phyloP scores from a whole-genome alignment of 345 rosid species.

The Eucalyptus polybractea region DNA sequence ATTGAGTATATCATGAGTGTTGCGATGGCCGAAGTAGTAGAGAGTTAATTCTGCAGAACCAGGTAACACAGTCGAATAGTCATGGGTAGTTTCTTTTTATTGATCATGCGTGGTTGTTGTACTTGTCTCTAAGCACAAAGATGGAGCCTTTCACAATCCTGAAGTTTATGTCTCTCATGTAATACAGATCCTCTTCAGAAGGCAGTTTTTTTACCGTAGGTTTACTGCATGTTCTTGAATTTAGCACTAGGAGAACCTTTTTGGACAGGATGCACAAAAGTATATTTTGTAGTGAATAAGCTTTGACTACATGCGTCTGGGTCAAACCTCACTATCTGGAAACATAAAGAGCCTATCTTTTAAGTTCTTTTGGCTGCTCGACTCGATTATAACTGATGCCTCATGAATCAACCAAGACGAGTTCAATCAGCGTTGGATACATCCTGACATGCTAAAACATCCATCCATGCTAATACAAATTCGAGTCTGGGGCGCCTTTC shows the following conservation, averaged over 20 bases:
- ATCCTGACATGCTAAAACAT: not conserved
- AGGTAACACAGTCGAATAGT: not conserved
- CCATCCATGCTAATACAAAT: not conserved
- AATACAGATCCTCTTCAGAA: not conserved
- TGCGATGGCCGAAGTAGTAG: too few species aligned
- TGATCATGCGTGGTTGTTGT: not conserved
- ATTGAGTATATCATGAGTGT: constrained; percentile 4
- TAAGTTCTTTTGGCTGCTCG: not conserved
- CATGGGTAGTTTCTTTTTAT: accelerated
- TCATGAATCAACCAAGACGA: not conserved
- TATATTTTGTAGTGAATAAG: not conserved
- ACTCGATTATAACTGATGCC: not conserved
- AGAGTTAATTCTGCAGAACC: not conserved
- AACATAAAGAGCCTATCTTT: not conserved
- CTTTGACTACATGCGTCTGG: not conserved
- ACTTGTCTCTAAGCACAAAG: not conserved
- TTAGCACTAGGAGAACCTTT: not conserved
- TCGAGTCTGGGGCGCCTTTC: not conserved
- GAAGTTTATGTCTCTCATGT: not conserved
- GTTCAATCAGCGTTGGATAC: not conserved
- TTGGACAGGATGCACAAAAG: not conserved
- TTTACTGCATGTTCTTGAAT: not conserved
- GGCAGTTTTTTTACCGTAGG: not conserved
- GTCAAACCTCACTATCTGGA: not conserved
- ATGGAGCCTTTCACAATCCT: not conserved